A percentile compares a stretch with the other conserved stretches of the same genome.
Evolutionary conservation across 1,139 yeast genomes (phyloP).

Genomic region (Pichiaceae sp.): DNA sequence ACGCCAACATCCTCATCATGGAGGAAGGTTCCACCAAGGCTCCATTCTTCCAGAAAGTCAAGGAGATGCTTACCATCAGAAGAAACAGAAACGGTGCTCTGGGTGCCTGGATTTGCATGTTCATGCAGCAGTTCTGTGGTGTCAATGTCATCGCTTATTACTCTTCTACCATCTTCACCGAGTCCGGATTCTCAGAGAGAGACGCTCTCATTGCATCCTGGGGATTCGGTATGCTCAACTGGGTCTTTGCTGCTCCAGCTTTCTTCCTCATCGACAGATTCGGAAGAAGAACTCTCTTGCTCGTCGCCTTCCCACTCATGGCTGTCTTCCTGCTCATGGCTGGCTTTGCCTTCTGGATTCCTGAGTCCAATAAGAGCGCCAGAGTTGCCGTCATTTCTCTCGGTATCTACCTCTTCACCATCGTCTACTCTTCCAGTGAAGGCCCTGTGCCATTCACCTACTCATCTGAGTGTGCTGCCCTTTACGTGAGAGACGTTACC

Average conservation of each 20-base stretch:
- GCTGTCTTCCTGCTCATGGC: conserved; percentile 57
- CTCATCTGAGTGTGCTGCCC: conserved; percentile 81
- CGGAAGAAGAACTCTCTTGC: conserved; percentile 67
- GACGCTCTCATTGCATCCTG: conserved; percentile 70
- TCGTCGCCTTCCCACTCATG: conserved; percentile 73
- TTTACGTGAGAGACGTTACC: conserved; percentile 78
- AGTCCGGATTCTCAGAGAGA: conserved; percentile 55
- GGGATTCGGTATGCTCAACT: conserved; percentile 81
- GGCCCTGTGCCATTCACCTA: conserved; percentile 91
- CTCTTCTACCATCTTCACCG: conserved; percentile 62
- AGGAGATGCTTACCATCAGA: conserved; percentile 56
- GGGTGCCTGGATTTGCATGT: conserved; percentile 78
- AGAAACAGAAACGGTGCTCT: conserved; percentile 78
- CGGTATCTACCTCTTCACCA: conserved; percentile 68
- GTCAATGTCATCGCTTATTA: conserved; percentile 83
- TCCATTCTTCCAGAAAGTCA: conserved; percentile 44
- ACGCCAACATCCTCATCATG: conserved; percentile 55
- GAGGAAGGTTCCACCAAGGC: conserved; percentile 53
- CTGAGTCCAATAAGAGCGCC: conserved; percentile 35
- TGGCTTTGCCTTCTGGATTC: conserved; percentile 71
- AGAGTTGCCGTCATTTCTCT: conserved; percentile 58
- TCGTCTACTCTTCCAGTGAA: conserved; percentile 76
- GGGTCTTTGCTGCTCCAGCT: conserved; percentile 78
- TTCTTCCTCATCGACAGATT: conserved; percentile 71
- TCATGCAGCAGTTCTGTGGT: conserved; percentile 92